phyloP scores from a whole-genome alignment of 495 filamentous ascomycete species.

The Xylaria grammica region DNA sequence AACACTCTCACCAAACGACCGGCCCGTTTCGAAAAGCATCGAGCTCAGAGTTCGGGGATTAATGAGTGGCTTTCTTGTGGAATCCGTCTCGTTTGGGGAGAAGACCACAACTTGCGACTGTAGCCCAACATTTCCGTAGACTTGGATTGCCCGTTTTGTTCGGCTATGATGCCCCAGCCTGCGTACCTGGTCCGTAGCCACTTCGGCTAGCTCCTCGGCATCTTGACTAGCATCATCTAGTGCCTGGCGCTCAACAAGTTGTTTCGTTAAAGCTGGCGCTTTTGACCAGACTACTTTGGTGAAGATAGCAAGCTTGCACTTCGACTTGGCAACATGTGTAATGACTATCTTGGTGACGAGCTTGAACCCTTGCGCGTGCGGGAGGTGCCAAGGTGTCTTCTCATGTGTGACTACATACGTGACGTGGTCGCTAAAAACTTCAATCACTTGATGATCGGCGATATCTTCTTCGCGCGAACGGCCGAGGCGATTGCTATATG shows the following conservation, averaged over 20 bases:
- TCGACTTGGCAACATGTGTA: conserved; percentile 88
- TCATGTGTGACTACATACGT: conserved; percentile 93
- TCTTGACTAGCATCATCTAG: conserved; percentile 80
- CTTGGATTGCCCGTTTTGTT: conserved; percentile 87
- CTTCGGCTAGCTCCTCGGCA: conserved; percentile 81
- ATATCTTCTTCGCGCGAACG: conserved; percentile 63
- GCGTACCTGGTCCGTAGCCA: conserved; percentile 85
- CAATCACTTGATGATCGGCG: conserved; percentile 85
- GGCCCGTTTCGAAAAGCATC: conserved; percentile 71
- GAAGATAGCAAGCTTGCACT: conserved; percentile 88
- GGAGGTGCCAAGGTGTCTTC: conserved; percentile 90
- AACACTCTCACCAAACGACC: conserved; percentile 71
- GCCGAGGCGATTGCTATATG: conserved; percentile 68
- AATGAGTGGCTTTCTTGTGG: conserved; percentile 59
- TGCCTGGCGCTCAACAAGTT: conserved; percentile 80
- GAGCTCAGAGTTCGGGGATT: conserved; percentile 68
- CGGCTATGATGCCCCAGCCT: conserved; percentile 79
- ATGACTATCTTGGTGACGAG: conserved; percentile 92
- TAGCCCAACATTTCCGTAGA: conserved; percentile 86
- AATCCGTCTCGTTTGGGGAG: conserved; percentile 47
- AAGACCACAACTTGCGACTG: conserved; percentile 72
- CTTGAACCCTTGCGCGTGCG: conserved; percentile 76
- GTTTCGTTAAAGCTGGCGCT: conserved; percentile 67
- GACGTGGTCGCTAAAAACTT: conserved; percentile 90
- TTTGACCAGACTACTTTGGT: conserved; percentile 85